Base-by-base conservation (phyloP, 164 flowering plant species). In the Warburgia ugandensis region DNA sequence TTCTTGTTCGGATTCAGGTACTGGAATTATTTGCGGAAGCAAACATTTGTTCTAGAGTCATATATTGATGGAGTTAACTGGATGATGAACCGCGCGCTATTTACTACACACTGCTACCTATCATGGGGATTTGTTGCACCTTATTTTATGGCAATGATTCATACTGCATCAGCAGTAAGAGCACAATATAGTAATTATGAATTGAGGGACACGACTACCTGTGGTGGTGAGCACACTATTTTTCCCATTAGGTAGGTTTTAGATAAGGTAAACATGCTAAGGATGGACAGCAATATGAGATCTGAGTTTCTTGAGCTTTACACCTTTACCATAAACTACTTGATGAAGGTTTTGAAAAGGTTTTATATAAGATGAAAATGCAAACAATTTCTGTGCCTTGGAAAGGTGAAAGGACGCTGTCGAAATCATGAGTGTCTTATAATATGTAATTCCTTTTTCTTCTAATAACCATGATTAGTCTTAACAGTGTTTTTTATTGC, bases 41-140 rank as follows among this genome's bases (percentile, higher is more conserved):
- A 91, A 67, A 87, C 98, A 41, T 91, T 91, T 73, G 98, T 91
- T 56, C 68, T 91, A 52, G 96, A 91, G 64, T 87, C 98, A 50
- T 91, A 91, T 63, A 66, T 65, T 28, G 43, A 86, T 22, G 71
- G 58, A 41, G 86, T 83, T 38, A 91, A 91, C 56, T 74, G 86
- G 90, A 63, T 85, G 5, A 87, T 92, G 95, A 87, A 92, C 66
- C 74, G 78, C 25, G 98, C 96, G 51, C 62, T 92, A 48, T 92
- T 92, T 74, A 59, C 78, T 14, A n/a, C 58, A 22, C 98, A 92
- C 68, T 85, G 81, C 75, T 92, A 92, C 64, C 64, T 92, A 37
- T 92, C 98, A 21, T 92, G 98, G 96, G 96, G 96, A 60, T 87
- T 91, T 71, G 92, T 84, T 22, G 70, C 80, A n/a, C 98, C 96